Base-by-base conservation (phyloP, 129 eudicot genomes). In the Sambucus nigra region DNA sequence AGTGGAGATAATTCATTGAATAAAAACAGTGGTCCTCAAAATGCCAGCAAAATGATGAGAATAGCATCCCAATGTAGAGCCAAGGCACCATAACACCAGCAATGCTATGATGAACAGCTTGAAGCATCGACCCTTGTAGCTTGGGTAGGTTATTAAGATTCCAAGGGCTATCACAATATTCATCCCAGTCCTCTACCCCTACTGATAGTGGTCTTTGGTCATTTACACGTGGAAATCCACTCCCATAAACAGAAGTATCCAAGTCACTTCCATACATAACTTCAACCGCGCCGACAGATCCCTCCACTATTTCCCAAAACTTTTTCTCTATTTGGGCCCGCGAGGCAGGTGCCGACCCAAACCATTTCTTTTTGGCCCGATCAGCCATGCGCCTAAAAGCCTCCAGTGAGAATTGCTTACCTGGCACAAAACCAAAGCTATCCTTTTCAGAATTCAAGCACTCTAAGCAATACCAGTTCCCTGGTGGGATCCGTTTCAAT, bases 21-120 rank as follows among this genome's bases (percentile, higher is more conserved):
- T 92, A 92, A 63, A 92, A 86, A 62, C 99, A 92, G 66, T 92
- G 99, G 61, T 92, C 99, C 63, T 92, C 99, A 74, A 92, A 83
- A 70, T 92, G 99, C 99, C 99, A 92, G 68, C 96, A 92, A 59
- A 92, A 92, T 47, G 99, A 78, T 24, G 99, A 92, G 75, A 92
- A 92, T 29, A 92, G 83, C 99, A 92, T 92, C 70, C 99, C 99
- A 59, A 92, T 70, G 59, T 92, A 92, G 27, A 92, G 83, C 99
- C 99, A 92, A n/a, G 99, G 99, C 22, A 92, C 99, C 96, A 92
- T 92, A 53, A 92, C 99, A 17, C 99, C 99, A 60, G 99, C 94
- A 77, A 92, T 86, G 51, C 73, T 83, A 61, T 92, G 89, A 76
- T 86, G 94, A 47, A 92, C 96, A 24, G 96, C 76, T 38, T 75